Conservation (phyloP, 305 asterid genomes). For the Plantago rigida region DNA sequence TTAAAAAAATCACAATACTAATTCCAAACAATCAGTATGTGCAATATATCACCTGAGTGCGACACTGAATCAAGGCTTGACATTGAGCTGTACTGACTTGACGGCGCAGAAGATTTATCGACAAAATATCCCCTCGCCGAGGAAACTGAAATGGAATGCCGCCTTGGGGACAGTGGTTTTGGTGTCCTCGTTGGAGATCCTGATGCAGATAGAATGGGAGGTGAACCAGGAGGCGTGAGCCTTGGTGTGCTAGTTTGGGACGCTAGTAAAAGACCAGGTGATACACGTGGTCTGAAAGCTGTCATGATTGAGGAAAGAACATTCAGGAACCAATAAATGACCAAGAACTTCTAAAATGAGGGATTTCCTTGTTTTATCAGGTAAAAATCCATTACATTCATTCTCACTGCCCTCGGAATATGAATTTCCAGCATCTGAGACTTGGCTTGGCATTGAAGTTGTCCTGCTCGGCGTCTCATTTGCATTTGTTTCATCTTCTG, state of each 20-base stretch:
- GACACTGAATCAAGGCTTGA: slow-evolving; percentile 67
- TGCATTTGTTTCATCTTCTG: slow-evolving; percentile 43
- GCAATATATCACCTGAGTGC: slow-evolving; percentile 42
- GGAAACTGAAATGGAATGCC: slow-evolving; percentile 72
- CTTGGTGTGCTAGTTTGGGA: slow-evolving; percentile 80
- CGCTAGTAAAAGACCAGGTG: slow-evolving; percentile 57
- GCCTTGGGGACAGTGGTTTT: slow-evolving; percentile 67
- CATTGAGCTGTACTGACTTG: slow-evolving; percentile 56
- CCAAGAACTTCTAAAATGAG: neutral
- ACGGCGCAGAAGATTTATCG: slow-evolving; percentile 51
- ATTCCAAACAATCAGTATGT: no score
- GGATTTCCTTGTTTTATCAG: neutral
- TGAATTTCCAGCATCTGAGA: slow-evolving; percentile 48
- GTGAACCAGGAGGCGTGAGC: slow-evolving; percentile 77
- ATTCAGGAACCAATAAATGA: slow-evolving; percentile 4
- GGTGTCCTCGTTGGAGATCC: slow-evolving; percentile 76
- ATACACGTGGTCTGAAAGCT: slow-evolving; percentile 52
- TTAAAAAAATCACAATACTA: no score
- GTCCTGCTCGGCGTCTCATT: slow-evolving; percentile 35
- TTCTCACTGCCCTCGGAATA: slow-evolving; percentile 44
- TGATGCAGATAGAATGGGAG: slow-evolving; percentile 73
- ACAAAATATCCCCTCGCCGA: slow-evolving; percentile 57
- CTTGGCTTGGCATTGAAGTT: slow-evolving; percentile 41
- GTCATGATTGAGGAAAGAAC: slow-evolving; percentile 19
- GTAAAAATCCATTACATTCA: slow-evolving; percentile 37